A percentile compares a stretch with the other conserved stretches of the same genome.
phyloP scores from a whole-genome alignment of 139 green algal species.

The Ulvella scutata region DNA sequence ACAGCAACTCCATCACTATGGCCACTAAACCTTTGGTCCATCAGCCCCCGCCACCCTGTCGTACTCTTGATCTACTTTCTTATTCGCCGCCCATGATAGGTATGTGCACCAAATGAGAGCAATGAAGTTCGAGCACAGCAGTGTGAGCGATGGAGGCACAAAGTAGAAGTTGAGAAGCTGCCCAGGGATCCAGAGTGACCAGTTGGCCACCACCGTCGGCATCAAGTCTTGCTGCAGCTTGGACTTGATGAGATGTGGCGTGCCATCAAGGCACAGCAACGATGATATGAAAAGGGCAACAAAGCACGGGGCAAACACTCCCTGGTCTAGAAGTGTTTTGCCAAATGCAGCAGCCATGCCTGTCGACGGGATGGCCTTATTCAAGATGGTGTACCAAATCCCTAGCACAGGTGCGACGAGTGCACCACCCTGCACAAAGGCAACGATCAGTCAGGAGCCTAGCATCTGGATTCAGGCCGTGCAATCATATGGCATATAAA shows the following conservation, averaged over 20 bases:
- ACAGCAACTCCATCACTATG: too few species aligned
- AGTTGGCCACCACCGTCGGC: slow-evolving; percentile 63
- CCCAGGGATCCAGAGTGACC: slow-evolving; percentile 76
- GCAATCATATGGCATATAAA: too few species aligned
- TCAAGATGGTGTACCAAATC: slow-evolving; percentile 64
- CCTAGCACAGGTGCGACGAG: slow-evolving; percentile 69
- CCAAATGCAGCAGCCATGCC: slow-evolving; percentile 26
- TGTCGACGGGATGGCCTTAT: slow-evolving; percentile 30
- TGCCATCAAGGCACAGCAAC: slow-evolving; percentile 38
- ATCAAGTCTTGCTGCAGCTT: slow-evolving; percentile 59
- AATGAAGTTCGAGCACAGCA: not conserved
- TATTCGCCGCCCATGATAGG: not conserved
- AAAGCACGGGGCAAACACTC: slow-evolving; percentile 82
- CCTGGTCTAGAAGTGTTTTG: slow-evolving; percentile 62
- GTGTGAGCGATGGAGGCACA: not conserved
- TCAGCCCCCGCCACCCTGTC: not conserved
- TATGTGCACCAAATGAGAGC: not conserved
- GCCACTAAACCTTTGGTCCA: too few species aligned
- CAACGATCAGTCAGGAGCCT: too few species aligned
- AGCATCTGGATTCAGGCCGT: too few species aligned
- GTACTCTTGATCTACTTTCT: not conserved
- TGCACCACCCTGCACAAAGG: slow-evolving; percentile 17
- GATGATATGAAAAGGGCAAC: slow-evolving; percentile 57
- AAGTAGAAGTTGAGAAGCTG: slow-evolving; percentile 80
- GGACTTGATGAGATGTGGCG: slow-evolving; percentile 23